phyloP scores from a whole-genome alignment of 257 asterid genomes.

The Gentiana macrophylla region DNA sequence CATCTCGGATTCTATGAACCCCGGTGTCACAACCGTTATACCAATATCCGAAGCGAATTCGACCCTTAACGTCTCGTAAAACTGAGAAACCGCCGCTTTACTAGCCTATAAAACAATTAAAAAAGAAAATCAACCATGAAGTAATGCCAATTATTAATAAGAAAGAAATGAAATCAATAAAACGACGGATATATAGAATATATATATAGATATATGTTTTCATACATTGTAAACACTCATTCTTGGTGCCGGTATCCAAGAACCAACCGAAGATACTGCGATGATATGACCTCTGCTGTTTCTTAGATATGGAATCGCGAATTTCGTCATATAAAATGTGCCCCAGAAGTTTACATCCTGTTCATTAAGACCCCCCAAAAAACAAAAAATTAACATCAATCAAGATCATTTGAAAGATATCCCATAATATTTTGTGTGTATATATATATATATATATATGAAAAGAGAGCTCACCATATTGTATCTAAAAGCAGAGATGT shows the following conservation, averaged over 20 bases:
- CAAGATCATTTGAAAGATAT: background rate
- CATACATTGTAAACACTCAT: conserved; percentile 55
- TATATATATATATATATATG: background rate
- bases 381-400: background rate
- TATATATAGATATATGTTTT: background rate
- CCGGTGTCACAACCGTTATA: conserved; percentile 53
- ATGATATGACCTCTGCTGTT: conserved; percentile 45
- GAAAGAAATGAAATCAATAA: background rate
- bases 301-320: conserved; percentile 50
- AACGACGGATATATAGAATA: no score
- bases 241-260: conserved; percentile 81
- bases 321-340: conserved; percentile 42
- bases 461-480: conserved; percentile 39
- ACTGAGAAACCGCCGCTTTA: conserved; percentile 67
- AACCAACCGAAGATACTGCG: conserved; percentile 53
- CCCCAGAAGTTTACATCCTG: conserved; percentile 91
- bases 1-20: conserved; percentile 52
- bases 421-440: background rate
- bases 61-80: conserved; percentile 61
- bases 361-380: background rate
- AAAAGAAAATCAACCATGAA: background rate
- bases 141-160: no score
- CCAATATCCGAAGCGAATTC: conserved; percentile 60
- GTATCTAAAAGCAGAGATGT: conserved; percentile 31
- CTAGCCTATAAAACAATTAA: conserved; percentile 49